Evolutionary conservation across 192 early-diverging fungal species (phyloP), one percentile per base, ranked within the genome.

Genomic region (Coemansia sp.): DNA sequence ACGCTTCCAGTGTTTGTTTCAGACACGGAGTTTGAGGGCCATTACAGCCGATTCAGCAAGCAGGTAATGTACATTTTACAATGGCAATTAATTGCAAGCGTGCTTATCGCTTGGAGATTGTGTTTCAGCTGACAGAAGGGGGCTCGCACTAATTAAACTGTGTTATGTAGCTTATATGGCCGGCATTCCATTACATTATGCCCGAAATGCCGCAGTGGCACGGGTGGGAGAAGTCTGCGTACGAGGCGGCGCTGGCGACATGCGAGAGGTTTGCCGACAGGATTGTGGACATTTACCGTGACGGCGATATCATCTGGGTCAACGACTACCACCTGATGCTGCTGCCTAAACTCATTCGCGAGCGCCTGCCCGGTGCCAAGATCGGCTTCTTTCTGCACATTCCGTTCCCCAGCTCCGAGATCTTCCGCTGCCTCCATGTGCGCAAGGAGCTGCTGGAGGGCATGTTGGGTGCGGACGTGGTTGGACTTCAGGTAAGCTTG

Each of bases 311-410:
- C 55, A 90, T 98, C 60, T 98, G 94, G 94, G 85, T 98, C 65
- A 96, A 98, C 70, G 96, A 98, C 84, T 98, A 98, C 69, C 96
- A 98, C 71, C 81, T 98, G 53, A 92, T 97, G 90, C 82, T 98
- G 40, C 85, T 98, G 20, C 96, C 96, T 4, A 78, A 75, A 49
- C 89, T 98, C 86, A 75, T 98, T 31, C 85, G 96, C 48, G 77
- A 92, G 79, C 84, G 83, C 11, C 69, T 96, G 25, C 96, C 96
- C 1, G 66, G 85, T 22, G 95, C 95, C 28, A 91, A 87, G 25
- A 93, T 98, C 57, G 96, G 94, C 2, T 97, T 98, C 79, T 98
- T 97, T 64, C 72, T 98, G 60, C 96, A 98, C 71, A 94, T 96
- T 44, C 96, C 96, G 0, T 98, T 98, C 75, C 96, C 96, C 23